Percentiles rank a stretch among this genome's conserved stretches.
Conservation (phyloP, 768 basidiomycete genomes). For the Neoboletus subvelutipes region DNA sequence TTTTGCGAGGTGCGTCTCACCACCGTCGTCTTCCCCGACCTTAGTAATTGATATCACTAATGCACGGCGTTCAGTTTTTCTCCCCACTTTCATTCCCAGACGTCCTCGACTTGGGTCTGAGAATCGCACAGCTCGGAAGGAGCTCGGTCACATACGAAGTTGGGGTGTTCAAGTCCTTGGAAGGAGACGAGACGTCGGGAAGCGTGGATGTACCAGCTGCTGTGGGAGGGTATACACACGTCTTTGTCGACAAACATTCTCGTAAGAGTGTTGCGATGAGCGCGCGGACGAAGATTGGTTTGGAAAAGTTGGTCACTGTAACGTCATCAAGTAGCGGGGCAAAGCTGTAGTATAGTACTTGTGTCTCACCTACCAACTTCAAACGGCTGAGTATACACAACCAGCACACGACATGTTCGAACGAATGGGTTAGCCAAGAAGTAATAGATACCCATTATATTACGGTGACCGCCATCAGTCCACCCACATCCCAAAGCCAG, state of each 20-base stretch:
- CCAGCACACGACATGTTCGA: no score
- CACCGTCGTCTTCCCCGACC: neutral
- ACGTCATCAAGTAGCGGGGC: neutral
- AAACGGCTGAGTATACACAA: no score
- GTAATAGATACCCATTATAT: neutral
- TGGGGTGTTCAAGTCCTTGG: slow-evolving; percentile 58
- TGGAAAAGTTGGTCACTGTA: slow-evolving; percentile 27
- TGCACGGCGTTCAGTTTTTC: slow-evolving; percentile 53
- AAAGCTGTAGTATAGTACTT: slow-evolving; percentile 10
- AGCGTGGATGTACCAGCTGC: slow-evolving; percentile 33
- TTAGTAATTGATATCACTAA: neutral
- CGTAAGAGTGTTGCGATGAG: slow-evolving; percentile 56
- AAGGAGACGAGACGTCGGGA: neutral
- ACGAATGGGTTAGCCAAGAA: neutral
- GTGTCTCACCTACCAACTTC: no score
- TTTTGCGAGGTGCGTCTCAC: slow-evolving; percentile 53
- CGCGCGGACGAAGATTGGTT: slow-evolving; percentile 42
- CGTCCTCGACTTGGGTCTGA: slow-evolving; percentile 65
- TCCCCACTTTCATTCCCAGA: slow-evolving; percentile 72
- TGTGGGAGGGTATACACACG: slow-evolving; percentile 71
- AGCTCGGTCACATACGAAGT: slow-evolving; percentile 82
- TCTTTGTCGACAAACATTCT: slow-evolving; percentile 67
- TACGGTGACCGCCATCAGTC: neutral
- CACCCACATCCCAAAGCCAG: no score
- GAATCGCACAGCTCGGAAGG: slow-evolving; percentile 64